A percentile compares a stretch with the other conserved stretches of the same genome.
Conservation (phyloP, 169 alveolate genomes). For the Babesia microti region DNA sequence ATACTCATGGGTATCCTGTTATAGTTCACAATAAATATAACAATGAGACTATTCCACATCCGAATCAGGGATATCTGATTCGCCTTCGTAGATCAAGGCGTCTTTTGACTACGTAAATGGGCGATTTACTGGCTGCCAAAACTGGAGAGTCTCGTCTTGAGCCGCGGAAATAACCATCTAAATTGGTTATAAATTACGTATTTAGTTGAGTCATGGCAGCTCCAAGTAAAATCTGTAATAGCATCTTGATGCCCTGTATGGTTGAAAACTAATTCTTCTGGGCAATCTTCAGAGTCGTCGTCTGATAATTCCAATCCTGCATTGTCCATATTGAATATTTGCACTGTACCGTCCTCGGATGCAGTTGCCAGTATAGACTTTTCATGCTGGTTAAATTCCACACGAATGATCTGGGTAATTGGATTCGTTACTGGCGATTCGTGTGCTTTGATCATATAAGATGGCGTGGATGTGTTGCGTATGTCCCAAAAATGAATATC, state of each 20-base stretch:
- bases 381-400: conserved; percentile 23
- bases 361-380: conserved; percentile 31
- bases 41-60: no score
- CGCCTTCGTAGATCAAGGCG: no score
- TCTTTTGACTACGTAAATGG: no score
- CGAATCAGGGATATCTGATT: no score
- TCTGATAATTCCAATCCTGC: conserved; percentile 12
- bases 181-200: conserved; percentile 4
- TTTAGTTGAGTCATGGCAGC: conserved; percentile 16
- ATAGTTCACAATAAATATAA: no score
- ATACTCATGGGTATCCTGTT: no score
- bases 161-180: conserved; percentile 45
- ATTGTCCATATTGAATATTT: conserved; percentile 31
- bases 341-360: conserved; percentile 33
- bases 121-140: conserved; percentile 33
- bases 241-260: conserved; percentile 44
- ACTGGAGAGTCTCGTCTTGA: conserved; percentile 36
- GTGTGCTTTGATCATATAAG: conserved; percentile 34
- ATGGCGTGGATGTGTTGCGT: conserved; percentile 17
- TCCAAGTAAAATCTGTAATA: conserved; percentile 44
- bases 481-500: conserved; percentile 44
- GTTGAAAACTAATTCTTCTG: conserved; percentile 38
- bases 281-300: conserved; percentile 13
- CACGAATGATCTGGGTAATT: conserved; percentile 25
- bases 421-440: no score